Conservation (phyloP, 805 yeast species). For the Wickerhamomyces mucosus region DNA sequence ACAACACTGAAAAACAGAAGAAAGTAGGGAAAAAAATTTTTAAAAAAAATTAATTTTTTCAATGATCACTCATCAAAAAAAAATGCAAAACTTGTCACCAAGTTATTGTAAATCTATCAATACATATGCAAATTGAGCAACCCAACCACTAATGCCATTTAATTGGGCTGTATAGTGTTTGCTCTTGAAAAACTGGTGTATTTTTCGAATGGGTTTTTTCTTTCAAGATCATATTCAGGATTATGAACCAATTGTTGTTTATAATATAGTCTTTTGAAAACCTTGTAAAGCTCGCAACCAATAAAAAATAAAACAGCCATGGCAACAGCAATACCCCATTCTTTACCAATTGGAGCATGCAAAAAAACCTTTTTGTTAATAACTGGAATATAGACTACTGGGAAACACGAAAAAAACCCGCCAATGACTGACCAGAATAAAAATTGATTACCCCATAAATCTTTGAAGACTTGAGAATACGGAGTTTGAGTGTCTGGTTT, state of each 20-base stretch:
- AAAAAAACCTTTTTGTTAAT: constrained; percentile 68
- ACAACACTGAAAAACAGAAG: no score
- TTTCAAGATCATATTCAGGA: constrained; percentile 58
- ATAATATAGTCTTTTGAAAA: constrained; percentile 46
- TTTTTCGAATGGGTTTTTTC: constrained; percentile 50
- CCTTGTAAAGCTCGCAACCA: constrained; percentile 62
- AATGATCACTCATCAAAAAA: no score
- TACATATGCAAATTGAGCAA: no score
- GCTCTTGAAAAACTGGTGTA: constrained; percentile 50
- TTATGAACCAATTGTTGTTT: constrained; percentile 32
- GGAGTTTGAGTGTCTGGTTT: constrained; percentile 55
- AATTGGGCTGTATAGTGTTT: constrained; percentile 4
- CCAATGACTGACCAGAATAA: constrained; percentile 72
- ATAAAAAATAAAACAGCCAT: constrained; percentile 46
- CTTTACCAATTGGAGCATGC: constrained; percentile 63
- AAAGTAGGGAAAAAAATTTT: no score
- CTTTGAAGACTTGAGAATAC: constrained; percentile 49
- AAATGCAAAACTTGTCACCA: no score
- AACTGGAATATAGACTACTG: constrained; percentile 83
- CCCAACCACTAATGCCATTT: no score
- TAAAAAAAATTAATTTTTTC: no score
- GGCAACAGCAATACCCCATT: constrained; percentile 72
- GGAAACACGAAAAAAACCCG: constrained; percentile 67
- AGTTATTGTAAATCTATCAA: no score
- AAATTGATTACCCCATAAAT: constrained; percentile 66